These are phyloP conservation scores for Pelargonium fulgidum DNA, from an alignment of 441 rosid species.

Conservation along the genomic window DNA sequence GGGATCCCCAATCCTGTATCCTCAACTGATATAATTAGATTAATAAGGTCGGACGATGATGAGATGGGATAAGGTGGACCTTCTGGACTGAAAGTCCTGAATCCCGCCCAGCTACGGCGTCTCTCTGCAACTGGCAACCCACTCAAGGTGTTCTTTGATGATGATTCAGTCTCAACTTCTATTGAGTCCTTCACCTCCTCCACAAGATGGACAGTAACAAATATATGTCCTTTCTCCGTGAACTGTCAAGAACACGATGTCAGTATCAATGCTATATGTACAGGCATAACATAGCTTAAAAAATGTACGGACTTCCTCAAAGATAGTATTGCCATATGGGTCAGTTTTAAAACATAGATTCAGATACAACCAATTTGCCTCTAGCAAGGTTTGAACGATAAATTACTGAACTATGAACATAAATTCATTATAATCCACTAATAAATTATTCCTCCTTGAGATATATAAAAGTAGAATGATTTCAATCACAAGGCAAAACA, in stretches of 20 bases:
- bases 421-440: too few relatives aligned
- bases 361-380: too few relatives aligned
- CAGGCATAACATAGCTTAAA: background rate
- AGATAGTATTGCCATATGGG: background rate
- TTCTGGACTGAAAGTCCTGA: conserved; percentile 30
- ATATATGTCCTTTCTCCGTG: conserved; percentile 78
- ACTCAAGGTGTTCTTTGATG: conserved; percentile 46
- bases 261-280: conserved; percentile 12
- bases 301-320: background rate
- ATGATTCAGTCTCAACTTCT: conserved; percentile 23
- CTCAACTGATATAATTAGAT: conserved; percentile 70
- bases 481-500: too few relatives aligned
- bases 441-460: too few relatives aligned
- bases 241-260: conserved; percentile 46
- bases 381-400: too few relatives aligned
- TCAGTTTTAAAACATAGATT: background rate
- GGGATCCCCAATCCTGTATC: conserved; percentile 93
- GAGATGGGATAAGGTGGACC: conserved; percentile 15
- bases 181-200: conserved; percentile 48
- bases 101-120: conserved; percentile 73
- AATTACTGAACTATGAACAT: too few relatives aligned
- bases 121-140: conserved; percentile 75
- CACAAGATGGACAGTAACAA: conserved; percentile 74
- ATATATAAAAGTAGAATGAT: too few relatives aligned
- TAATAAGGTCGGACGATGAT: conserved; percentile 34